Conservation (phyloP, 805 yeast species). For the Wickerhamiella domercqiae region DNA sequence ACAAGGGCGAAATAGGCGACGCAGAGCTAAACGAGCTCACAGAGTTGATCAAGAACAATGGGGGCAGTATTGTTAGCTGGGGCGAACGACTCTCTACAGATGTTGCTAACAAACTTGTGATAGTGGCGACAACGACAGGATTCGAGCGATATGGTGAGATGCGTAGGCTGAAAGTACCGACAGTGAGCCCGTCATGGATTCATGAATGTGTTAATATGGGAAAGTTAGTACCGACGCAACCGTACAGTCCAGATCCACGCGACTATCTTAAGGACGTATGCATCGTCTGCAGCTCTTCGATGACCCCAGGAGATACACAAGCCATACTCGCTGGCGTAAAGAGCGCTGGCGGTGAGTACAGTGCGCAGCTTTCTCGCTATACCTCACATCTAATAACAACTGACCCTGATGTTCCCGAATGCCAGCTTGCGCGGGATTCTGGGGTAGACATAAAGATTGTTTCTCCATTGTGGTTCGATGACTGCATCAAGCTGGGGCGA, state of each 20-base stretch:
- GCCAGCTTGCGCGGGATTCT: conserved; percentile 35
- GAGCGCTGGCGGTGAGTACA: conserved; percentile 63
- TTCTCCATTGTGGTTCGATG: conserved; percentile 67
- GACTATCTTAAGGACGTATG: conserved; percentile 47
- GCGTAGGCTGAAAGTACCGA: conserved; percentile 42
- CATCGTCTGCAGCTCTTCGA: conserved; percentile 40
- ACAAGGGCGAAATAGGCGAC: conserved; percentile 4
- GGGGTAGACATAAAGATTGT: conserved; percentile 30
- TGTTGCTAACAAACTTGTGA: conserved; percentile 23
- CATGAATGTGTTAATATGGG: conserved; percentile 29
- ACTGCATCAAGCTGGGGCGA: conserved; percentile 40
- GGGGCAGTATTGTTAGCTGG: conserved; percentile 17
- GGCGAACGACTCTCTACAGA: conserved; percentile 16
- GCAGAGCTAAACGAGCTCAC: conserved; percentile 7
- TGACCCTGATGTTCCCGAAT: conserved; percentile 39
- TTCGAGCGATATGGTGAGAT: conserved; percentile 39
- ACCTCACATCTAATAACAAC: conserved; percentile 67
- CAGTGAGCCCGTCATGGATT: conserved; percentile 51
- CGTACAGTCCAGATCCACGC: conserved; percentile 58
- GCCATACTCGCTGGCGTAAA: conserved; percentile 52
- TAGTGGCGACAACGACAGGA: conserved; percentile 36
- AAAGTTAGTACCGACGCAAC: conserved; percentile 35
- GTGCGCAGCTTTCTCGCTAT: conserved; percentile 44
- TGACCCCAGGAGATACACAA: conserved; percentile 45
- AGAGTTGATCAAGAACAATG: conserved; percentile 10